Evolutionary conservation across 768 basidiomycete species (phyloP).

Genomic region (Naganishia randhawae): DNA sequence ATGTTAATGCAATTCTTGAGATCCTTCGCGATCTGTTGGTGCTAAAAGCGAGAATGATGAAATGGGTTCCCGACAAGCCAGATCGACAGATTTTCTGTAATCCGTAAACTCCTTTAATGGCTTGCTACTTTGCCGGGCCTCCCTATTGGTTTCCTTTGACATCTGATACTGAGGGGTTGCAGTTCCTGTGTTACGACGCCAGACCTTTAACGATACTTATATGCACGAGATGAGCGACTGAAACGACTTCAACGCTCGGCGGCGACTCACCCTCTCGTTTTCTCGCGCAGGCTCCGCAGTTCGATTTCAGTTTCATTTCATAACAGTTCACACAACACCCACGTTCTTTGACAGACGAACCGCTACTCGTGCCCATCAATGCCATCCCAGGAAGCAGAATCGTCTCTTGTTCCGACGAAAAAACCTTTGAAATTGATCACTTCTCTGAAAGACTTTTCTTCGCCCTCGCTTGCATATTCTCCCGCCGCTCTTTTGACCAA

Average conservation of each 20-base stretch:
- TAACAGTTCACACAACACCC: conserved; percentile 17
- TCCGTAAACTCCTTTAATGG: not conserved
- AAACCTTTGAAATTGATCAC: not conserved
- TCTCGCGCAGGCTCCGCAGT: not conserved
- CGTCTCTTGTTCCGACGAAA: not conserved
- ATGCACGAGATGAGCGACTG: not conserved
- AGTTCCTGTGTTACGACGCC: not conserved
- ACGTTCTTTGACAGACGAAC: conserved; percentile 6
- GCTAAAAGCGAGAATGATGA: not conserved
- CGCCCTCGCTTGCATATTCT: conserved; percentile 1
- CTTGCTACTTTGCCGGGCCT: not conserved
- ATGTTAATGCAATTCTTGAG: not conserved
- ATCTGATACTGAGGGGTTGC: not conserved
- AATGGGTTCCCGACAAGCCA: not conserved
- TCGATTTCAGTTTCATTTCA: not conserved
- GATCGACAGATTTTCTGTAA: not conserved
- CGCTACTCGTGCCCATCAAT: not conserved
- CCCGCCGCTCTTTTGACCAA: conserved; percentile 7
- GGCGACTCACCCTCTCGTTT: too few species aligned
- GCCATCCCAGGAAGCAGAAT: not conserved
- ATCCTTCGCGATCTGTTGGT: not conserved
- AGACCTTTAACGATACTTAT: not conserved
- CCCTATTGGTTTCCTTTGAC: conserved; percentile 1
- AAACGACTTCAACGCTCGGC: too few species aligned
- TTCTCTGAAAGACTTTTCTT: not conserved